Evolutionary conservation across 78 protist species (phyloP).

Genomic region (Dictyostelium intermedium): DNA sequence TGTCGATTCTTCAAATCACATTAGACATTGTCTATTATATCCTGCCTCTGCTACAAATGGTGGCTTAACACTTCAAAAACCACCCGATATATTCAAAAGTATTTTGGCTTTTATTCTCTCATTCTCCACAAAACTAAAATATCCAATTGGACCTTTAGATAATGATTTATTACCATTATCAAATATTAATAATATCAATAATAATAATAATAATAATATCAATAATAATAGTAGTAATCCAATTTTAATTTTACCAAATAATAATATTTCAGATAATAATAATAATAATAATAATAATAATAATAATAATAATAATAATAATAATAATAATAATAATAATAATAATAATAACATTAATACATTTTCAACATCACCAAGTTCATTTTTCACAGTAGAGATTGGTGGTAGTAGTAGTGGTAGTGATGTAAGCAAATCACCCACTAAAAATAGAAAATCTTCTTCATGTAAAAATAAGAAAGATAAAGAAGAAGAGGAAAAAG

Average conservation of each 20-base stretch:
- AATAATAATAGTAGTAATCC: neutral
- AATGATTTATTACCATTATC: slow-evolving; percentile 20
- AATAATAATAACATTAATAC: neutral
- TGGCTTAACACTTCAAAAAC: slow-evolving; percentile 71
- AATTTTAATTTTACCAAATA: neutral
- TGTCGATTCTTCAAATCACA: slow-evolving; percentile 33
- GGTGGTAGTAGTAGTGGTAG: neutral
- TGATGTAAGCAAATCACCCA: neutral
- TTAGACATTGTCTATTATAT: slow-evolving; percentile 75
- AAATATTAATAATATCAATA: too few species aligned
- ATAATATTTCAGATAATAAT: too few species aligned
- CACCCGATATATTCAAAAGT: slow-evolving; percentile 66
- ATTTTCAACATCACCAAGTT: slow-evolving; percentile 39
- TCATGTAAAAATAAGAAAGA: neutral
- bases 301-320: neutral
- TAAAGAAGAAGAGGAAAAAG: neutral
- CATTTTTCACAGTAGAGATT: neutral
- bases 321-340: neutral
- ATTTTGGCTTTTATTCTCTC: slow-evolving; percentile 30
- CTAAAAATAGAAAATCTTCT: neutral
- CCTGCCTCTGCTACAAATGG: slow-evolving; percentile 20
- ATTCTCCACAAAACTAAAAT: slow-evolving; percentile 41
- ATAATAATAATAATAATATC: neutral
- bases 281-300: neutral
- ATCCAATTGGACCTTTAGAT: slow-evolving; percentile 67